These are phyloP conservation scores for Leccinum imitatum DNA, from an alignment of 768 basidiomycete species.

Conservation along the genomic window DNA sequence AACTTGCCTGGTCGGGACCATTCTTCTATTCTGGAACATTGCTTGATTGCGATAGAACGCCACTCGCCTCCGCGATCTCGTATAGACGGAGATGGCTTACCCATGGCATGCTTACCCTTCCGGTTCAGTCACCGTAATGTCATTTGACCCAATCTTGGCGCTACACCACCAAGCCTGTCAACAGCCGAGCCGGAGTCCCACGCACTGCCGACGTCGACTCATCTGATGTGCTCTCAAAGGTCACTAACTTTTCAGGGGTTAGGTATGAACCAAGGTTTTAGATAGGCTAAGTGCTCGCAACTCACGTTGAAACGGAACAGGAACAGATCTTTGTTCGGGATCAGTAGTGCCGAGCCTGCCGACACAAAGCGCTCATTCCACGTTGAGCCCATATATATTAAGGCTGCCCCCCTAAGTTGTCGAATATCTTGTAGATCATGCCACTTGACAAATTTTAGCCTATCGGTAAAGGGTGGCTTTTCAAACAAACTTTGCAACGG, in stretches of 20 bases:
- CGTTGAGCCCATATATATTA: constrained; percentile 8
- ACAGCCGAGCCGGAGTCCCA: constrained; percentile 23
- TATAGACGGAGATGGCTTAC: constrained; percentile 13
- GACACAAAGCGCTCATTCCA: constrained; percentile 7
- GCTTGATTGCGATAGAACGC: constrained; percentile 9
- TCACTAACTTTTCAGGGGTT: constrained; percentile 3
- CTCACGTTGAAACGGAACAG: neutral
- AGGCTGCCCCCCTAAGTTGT: neutral
- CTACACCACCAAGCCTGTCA: constrained; percentile 1
- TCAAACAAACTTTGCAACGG: neutral
- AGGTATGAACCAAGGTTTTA: neutral
- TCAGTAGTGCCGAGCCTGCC: constrained; percentile 2
- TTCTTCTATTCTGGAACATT: constrained; percentile 17
- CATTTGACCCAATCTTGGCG: neutral
- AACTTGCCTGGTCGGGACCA: neutral
- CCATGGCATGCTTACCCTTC: constrained; percentile 5
- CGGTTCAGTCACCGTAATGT: constrained; percentile 15
- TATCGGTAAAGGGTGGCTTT: neutral
- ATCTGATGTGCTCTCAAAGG: neutral
- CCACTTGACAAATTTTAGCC: constrained; percentile 1
- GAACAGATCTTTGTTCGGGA: constrained; percentile 5
- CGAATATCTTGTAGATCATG: constrained; percentile 13
- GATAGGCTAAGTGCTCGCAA: neutral
- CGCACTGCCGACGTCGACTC: constrained; percentile 19
- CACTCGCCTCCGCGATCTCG: constrained; percentile 22